Base-by-base conservation (phyloP, 2,329 filamentous ascomycete species). In the Beauveria sp. region DNA sequence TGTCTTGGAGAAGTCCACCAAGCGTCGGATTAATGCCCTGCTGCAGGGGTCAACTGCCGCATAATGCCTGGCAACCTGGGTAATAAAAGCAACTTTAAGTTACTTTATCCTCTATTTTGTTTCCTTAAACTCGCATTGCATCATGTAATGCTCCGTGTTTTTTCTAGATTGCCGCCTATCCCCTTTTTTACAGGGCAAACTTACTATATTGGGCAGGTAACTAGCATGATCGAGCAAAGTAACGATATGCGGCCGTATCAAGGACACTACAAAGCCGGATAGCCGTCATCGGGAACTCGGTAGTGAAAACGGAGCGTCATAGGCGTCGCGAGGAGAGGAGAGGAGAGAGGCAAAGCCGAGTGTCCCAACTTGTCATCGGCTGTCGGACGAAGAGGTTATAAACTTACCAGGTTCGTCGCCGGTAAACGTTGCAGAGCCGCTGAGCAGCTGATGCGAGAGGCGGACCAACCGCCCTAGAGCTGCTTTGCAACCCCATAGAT, bases 141-240 rank as follows among this genome's bases (percentile, higher is more conserved):
- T 51, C 56, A 54, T 30, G 58, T 46, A 53, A 60, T 54, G 28
- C 26, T n/a, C 30, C 38, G 9, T 54, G 3, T 47, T 40, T 26
- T 42, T 30, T 26, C 12, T 10, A 58, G 30, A 10, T 49, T 50
- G 20, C 56, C 28, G 50, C 40, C 14, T 24, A n/a, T 22, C 5
- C 10, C 7, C 10, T 10, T 10, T 16, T 53, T 26, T 9, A 10
- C 5, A 38, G n/a, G 14, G 14, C 4, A n/a, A 49, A 54, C 50
- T 60, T 60, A 55, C 58, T 60, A 16, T 16, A 49, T 60, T 30
- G 42, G 58, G 50, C 58, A 60, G 58, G 58, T 60, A 30, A 10
- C 9, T 30, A 60, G 42, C 49, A 47, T 30, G 14, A 9, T 14
- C 5, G 24, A 59, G 38, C 47, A 52, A 30, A 45, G 22, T 47